Conservation (phyloP, 805 yeast species). For the Sporopachydermia lactativora region DNA sequence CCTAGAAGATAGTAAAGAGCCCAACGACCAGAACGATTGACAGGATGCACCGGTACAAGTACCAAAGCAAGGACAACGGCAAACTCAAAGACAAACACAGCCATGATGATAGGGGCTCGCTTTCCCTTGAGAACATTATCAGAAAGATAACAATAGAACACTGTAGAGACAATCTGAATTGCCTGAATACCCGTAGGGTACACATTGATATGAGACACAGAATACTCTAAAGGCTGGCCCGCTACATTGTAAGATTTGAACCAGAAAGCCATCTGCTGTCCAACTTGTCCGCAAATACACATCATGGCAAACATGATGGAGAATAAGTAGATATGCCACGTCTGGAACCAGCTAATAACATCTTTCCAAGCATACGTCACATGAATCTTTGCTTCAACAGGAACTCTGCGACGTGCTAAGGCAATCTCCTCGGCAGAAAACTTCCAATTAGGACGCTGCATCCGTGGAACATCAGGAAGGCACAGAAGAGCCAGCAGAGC, state of each 20-base stretch:
- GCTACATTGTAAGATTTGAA: conserved; percentile 7
- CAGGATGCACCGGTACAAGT: conserved; percentile 6
- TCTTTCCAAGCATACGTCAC: too few species aligned
- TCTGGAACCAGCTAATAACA: conserved; percentile 2
- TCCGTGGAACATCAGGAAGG: conserved; percentile 31
- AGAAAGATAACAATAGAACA: conserved; percentile 7
- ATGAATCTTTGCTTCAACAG: too few species aligned
- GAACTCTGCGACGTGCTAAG: too few species aligned
- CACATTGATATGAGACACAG: conserved; percentile 7
- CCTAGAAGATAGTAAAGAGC: conserved; percentile 7
- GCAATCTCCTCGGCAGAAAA: conserved; percentile 18
- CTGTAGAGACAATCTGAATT: conserved; percentile 6
- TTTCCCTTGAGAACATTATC: conserved; percentile 6
- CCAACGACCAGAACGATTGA: conserved; percentile 5
- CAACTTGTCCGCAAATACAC: too few species aligned
- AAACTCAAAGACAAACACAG: conserved; percentile 1
- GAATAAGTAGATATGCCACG: conserved; percentile 3
- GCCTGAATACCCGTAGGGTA: conserved; percentile 7
- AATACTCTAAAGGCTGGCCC: conserved; percentile 5
- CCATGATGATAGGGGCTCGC: conserved; percentile 5
- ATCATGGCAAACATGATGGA: not conserved
- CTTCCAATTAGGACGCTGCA: conserved; percentile 18
- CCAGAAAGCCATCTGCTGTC: too few species aligned
- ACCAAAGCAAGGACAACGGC: conserved; percentile 4
- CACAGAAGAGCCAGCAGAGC: conserved; percentile 26